Evolutionary conservation across 2,329 filamentous ascomycete species (phyloP).

Genomic region (Orbilia brochopaga): DNA sequence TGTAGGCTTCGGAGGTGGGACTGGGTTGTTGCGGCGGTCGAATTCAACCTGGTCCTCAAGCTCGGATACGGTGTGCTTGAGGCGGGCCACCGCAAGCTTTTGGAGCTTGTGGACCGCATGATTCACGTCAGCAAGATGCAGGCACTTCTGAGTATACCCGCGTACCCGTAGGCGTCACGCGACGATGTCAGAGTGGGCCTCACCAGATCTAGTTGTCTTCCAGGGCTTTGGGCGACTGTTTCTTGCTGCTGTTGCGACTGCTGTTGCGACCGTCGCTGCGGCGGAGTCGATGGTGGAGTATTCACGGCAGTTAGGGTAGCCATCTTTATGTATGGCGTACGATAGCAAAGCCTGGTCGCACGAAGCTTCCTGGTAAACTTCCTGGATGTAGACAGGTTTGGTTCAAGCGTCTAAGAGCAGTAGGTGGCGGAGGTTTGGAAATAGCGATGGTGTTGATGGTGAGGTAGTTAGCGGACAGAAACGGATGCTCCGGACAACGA

Average conservation of each 20-base stretch:
- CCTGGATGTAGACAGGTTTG: too few relatives aligned
- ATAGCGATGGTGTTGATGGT: too few relatives aligned
- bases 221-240: conserved; percentile 8
- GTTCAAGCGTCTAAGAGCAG: too few relatives aligned
- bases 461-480: too few relatives aligned
- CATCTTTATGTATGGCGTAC: background rate
- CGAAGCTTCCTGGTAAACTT: too few relatives aligned
- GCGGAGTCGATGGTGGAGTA: conserved; percentile 42
- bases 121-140: conserved; percentile 4
- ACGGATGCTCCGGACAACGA: too few relatives aligned
- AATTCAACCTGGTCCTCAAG: conserved; percentile 54
- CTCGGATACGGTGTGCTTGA: conserved; percentile 55
- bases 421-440: too few relatives aligned
- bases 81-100: conserved; percentile 54
- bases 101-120: conserved; percentile 46
- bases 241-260: too few relatives aligned
- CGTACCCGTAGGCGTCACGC: background rate
- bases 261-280: conserved; percentile 10
- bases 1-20: conserved; percentile 57
- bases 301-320: conserved; percentile 29
- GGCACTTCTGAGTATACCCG: background rate
- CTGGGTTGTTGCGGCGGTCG: conserved; percentile 51
- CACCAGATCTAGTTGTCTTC: conserved; percentile 38
- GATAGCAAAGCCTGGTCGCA: too few relatives aligned
- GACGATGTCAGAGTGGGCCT: background rate